These are phyloP conservation scores for Monosporascus ibericus DNA, from an alignment of 2,329 filamentous ascomycete genomes.

Conservation along the genomic window DNA sequence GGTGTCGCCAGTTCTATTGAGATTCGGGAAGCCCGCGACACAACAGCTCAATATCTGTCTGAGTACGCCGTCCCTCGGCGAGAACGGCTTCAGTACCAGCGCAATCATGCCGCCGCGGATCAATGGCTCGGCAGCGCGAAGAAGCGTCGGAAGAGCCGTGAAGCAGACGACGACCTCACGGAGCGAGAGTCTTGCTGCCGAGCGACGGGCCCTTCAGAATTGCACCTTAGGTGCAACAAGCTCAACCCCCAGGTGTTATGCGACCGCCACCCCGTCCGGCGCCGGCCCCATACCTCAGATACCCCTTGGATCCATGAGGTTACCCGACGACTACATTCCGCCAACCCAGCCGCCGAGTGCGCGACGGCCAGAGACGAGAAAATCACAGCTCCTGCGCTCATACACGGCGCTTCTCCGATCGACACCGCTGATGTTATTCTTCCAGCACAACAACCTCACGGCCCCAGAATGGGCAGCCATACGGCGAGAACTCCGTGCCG, in stretches of 20 bases:
- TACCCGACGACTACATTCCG: constrained; percentile 47
- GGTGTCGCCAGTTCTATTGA: constrained; percentile 3
- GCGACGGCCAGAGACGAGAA: constrained; percentile 78
- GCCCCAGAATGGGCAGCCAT: constrained; percentile 70
- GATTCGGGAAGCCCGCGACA: neutral
- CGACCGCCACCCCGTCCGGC: constrained; percentile 10
- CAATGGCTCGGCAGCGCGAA: constrained; percentile 15
- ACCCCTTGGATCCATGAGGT: constrained; percentile 20
- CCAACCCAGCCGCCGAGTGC: constrained; percentile 81
- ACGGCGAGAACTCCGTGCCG: constrained; percentile 57
- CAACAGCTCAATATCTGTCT: neutral
- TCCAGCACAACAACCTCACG: constrained; percentile 64
- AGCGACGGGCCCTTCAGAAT: too few species aligned
- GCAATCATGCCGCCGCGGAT: constrained; percentile 19
- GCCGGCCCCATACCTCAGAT: constrained; percentile 4
- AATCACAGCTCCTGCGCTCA: constrained; percentile 78
- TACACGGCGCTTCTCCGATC: constrained; percentile 87
- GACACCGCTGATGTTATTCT: constrained; percentile 77
- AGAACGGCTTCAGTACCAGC: neutral
- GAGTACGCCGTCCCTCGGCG: neutral
- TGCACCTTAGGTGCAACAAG: neutral
- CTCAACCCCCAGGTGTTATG: constrained; percentile 16
- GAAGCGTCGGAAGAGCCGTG: constrained; percentile 16
- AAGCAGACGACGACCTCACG: constrained; percentile 8
- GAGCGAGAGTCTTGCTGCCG: neutral